Base-by-base conservation (phyloP, 1,284 basidiomycete species). In the Rhodotorula sp. region DNA sequence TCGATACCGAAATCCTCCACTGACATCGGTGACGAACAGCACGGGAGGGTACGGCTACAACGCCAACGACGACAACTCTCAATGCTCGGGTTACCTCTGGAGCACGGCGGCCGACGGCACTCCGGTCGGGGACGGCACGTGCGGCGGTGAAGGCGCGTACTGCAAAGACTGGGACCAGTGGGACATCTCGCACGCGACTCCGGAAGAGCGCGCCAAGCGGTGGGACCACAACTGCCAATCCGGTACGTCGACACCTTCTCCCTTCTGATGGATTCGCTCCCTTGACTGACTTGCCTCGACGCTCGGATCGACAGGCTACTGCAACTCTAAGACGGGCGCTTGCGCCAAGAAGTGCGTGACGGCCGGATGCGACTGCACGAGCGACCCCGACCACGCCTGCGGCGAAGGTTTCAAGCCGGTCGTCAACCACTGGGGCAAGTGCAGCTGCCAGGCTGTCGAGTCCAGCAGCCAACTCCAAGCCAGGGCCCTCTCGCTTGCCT, bases 151-250 rank as follows among this genome's bases (percentile, higher is more conserved):
- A 18, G 64, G 62, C 39, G 31, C 67, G 10, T 72, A 34, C 67
- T 72, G 71, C 67, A 61, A 69, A 43, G 71, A 69, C 59, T 51
- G n/a, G 51, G 23, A 20, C 59, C 60, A 34, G 6, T 14, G 26
- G 12, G 31, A 14, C 43, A 20, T 56, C 39, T 29, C 31, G 57
- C 46, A 31, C 34, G 5, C n/a, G 47, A 49, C 64, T 10, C 31
- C 26, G 34, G 67, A 58, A 21, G 43, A 71, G 59, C 52, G 58
- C 51, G n/a, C 39, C 16, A 21, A 47, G 12, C 48, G 67, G 29
- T 71, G 62, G 47, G 66, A 72, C 64, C 47, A 54, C 23, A 64
- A 58, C 58, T 69, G 64, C 64, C n/a, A 43, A 21, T 54, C 58
- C n/a, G 62, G 62, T 56, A n/a, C 29, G 62, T 56, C 15, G n/a